Evolutionary conservation across 345 rosid species (phyloP), one percentile per base, ranked within the genome.

Genomic region (Microthlaspi erraticum): DNA sequence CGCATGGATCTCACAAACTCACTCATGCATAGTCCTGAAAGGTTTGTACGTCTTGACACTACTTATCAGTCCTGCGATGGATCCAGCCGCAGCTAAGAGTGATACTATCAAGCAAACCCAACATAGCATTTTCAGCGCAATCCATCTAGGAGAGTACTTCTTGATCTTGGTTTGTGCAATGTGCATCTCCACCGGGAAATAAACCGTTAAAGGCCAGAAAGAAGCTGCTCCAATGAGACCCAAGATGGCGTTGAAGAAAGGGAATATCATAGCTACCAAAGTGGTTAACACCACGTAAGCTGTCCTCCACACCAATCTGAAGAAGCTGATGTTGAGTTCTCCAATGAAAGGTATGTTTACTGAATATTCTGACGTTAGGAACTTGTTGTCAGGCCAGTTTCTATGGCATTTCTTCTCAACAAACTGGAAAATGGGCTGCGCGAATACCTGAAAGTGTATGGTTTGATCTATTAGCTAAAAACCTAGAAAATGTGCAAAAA

Each of bases 141-240:
- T 78, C 99, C 99, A 93, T 34, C 82, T 82, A 56, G 76, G 63
- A 2, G 96, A 89, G 72, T 60, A 87, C 79, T 81, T 89, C 36
- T 49, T 76, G 31, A 86, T 56, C 64, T 81, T 85, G 1, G 87
- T 14, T 19, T 86, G 79, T 0, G 85, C 85, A 6, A 93, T 87
- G 83, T 89, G 83, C 96, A 93, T 93, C 74, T 93, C 98, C 5
- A 89, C 74, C 0, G 98, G 98, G 58, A 93, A 91, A 74, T 87
- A 89, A 10, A 93, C 99, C 0, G 99, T 86, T 56, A 93, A 71
- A 3, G 99, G 99, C 92, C 94, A 93, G 67, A 93, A 93, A 0
- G 97, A 87, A 7, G 81, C 85, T 1, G 97, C 96, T 32, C 99
- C 99, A 0, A 94, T 75, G 3, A 94, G 85, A 11, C 96, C 97